These are phyloP conservation scores for Sequoia sempervirens DNA, from an alignment of 75 land plant species.

Conservation along the genomic window DNA sequence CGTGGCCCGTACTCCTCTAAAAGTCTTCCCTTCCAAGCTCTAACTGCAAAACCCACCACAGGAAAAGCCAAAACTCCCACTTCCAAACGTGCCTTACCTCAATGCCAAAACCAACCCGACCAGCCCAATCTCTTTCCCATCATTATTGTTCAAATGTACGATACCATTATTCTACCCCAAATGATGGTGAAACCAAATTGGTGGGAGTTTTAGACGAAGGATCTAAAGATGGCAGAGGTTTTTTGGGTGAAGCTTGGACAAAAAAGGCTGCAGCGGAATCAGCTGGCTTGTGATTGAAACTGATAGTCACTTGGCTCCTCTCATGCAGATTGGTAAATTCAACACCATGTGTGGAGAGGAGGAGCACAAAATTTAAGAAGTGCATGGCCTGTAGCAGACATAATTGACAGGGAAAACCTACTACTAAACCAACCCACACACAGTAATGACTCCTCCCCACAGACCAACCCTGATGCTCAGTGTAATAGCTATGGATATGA, in stretches of 20 bases:
- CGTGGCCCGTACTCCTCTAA: neutral
- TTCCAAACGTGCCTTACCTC: neutral
- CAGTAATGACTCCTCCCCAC: too few relatives aligned
- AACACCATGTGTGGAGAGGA: neutral
- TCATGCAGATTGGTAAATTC: neutral
- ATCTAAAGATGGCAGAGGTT: neutral
- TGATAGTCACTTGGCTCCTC: too few relatives aligned
- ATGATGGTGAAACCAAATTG: neutral
- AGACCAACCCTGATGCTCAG: too few relatives aligned
- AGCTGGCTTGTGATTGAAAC: neutral
- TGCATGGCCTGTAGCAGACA: neutral
- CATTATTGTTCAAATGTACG: neutral
- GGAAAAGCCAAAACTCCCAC: neutral
- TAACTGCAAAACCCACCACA: neutral
- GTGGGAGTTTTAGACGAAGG: neutral
- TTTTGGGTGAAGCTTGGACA: neutral
- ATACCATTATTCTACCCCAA: neutral
- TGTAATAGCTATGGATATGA: too few relatives aligned
- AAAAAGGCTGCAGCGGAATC: neutral
- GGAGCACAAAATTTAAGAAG: neutral
- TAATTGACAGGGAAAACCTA: neutral
- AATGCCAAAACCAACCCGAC: neutral
- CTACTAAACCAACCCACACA: neutral
- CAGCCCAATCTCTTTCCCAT: neutral
- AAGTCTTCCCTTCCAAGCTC: neutral